Evolutionary conservation across 345 rosid species (phyloP), one percentile per base, ranked within the genome.

Genomic region (Euphorbia pulcherrima): DNA sequence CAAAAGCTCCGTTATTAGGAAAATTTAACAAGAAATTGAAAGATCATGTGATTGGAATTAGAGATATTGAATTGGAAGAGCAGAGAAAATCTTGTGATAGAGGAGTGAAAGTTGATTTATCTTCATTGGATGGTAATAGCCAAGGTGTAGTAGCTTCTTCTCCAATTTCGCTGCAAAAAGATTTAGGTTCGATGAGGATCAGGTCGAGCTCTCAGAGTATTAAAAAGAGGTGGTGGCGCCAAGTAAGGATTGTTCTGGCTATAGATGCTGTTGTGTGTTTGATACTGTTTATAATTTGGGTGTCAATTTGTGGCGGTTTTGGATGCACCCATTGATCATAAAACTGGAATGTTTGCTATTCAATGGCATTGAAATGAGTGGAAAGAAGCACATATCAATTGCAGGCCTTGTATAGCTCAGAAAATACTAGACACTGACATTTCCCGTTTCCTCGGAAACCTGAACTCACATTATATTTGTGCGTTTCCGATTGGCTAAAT

Each of bases 1-100:
- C 90, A 0, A 89, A 82, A 80, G 88, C 87, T 59, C 98, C 90
- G 41, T 77, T 92, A 62, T 68, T 92, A 68, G 96, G 94, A 28
- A 89, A 78, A 71, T 51, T 68, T 11, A 80, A 76, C 70, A 83
- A 76, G 81, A 86, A 85, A 78, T 75, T 75, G 12, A 92, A 85
- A 71, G 96, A 90, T 73, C 89, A 86, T 48, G 72, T 81, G 52
- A 73, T 87, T 63, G 68, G 81, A 3, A 30, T 87, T 64, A 82
- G 90, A 80, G 89, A 86, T 44, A 60, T 78, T 47, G 96, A 90
- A 81, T 62, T 84, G 77, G 90, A 88, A 55, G 88, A 86, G 76
- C 86, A 85, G 33, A 73, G 85, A 54, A 85, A 71, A 62, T 86
- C 90, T 1, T 70, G 79, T 13, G 92, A 83, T 75, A 82, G 81